These are phyloP conservation scores for Crepidotus variabilis DNA, from an alignment of 768 basidiomycete species.

Conservation along the genomic window DNA sequence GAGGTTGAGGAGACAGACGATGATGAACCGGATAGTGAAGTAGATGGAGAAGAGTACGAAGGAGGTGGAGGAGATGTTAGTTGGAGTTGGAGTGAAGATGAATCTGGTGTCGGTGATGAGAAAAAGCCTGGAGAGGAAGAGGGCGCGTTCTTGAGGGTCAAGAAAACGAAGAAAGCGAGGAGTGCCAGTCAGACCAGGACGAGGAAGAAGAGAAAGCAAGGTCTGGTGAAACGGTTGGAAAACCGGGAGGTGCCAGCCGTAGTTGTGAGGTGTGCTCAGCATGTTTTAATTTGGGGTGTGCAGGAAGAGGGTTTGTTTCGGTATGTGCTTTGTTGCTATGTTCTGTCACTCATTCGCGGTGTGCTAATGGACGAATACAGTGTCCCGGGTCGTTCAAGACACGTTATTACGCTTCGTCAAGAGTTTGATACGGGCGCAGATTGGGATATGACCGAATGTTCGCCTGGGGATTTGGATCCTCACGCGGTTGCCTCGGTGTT, in stretches of 20 bases:
- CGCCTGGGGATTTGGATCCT: constrained; percentile 87
- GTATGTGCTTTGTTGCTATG: constrained; percentile 36
- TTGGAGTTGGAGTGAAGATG: constrained; percentile 3
- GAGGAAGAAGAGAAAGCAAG: constrained; percentile 21
- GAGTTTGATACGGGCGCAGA: constrained; percentile 92
- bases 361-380: constrained; percentile 34
- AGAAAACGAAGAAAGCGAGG: constrained; percentile 8
- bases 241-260: constrained; percentile 63
- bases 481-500: constrained; percentile 92
- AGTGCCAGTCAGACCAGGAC: constrained; percentile 5
- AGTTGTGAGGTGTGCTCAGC: constrained; percentile 79
- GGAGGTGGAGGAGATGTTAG: constrained; percentile 1
- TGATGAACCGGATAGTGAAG: constrained; percentile 2
- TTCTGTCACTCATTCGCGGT: constrained; percentile 12
- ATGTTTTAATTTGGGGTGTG: constrained; percentile 77
- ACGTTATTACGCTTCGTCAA: constrained; percentile 66
- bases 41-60: neutral
- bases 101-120: neutral
- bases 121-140: neutral
- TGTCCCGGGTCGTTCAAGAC: constrained; percentile 79
- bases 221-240: constrained; percentile 37
- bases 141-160: constrained; percentile 1
- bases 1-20: constrained; percentile 5
- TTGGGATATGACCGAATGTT: constrained; percentile 73
- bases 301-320: constrained; percentile 86